Base-by-base conservation (phyloP, 495 filamentous ascomycete species). In the Aspergillus affinis region DNA sequence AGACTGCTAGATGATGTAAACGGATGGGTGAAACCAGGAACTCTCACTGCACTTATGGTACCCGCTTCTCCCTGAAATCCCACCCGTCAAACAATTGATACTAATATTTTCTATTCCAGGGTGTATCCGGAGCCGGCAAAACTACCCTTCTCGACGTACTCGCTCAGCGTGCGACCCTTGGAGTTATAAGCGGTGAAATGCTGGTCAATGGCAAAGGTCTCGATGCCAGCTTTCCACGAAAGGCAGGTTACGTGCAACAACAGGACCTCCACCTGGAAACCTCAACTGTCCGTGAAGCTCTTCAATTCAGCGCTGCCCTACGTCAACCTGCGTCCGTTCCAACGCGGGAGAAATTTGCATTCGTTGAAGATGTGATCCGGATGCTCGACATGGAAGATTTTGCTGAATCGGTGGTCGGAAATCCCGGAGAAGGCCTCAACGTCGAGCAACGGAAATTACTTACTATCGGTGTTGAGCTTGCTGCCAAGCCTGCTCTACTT, bases 211-310 rank as follows among this genome's bases (percentile, higher is more conserved):
- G 80, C 8, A 57, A 68, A 36, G 67, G 70, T 2, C 69, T 87
- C 17, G 86, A 90, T 61, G 73, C 81, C 5, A 91, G 87, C 2
- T 96, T 96, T 79, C 90, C 92, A 60, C 86, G 92, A 53, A 90
- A 90, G 73, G 93, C 91, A n/a, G 92, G 92, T 5, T 97, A 96
- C 64, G 93, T 93, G 21, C 90, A 96, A 66, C 92, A 97, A 69
- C 91, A 95, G 69, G 92, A 97, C 81, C 80, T 96, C 6, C 92
- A 95, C 74, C 79, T 93, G 6, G 80, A 87, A n/a, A 93, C 90
- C 0, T 85, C 87, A 0, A 97, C 93, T 2, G 92, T 96, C 30
- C 85, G 92, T 29, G 93, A 82, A 60, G 91, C 92, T 21, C 81
- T 97, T 26, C 82, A 82, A 55, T 97, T 97, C 73, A 89, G 85